phyloP scores from a whole-genome alignment of 1,139 yeast species.

The Blastobotrys arbuscula region DNA sequence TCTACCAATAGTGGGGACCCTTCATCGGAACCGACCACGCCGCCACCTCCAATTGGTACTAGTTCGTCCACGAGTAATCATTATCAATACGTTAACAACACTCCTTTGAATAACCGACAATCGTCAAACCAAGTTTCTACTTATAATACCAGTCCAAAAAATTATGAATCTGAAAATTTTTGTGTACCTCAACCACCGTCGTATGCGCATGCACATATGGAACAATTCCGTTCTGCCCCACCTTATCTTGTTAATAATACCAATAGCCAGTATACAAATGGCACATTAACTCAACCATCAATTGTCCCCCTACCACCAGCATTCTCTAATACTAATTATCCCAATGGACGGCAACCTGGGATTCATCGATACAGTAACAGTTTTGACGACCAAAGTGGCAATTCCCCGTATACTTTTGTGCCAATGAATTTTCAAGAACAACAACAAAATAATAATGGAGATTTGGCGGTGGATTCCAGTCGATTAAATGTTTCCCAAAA shows the following conservation, averaged over 20 bases:
- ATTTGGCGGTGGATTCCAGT: background rate
- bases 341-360: background rate
- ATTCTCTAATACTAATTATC: background rate
- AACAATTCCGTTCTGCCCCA: too few species aligned
- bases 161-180: too few species aligned
- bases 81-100: background rate
- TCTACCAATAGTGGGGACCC: conserved; percentile 4
- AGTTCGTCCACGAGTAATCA: background rate
- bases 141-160: background rate
- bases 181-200: too few species aligned
- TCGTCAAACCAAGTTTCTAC: background rate
- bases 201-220: too few species aligned
- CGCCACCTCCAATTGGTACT: conserved; percentile 7
- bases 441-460: background rate
- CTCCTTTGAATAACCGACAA: background rate
- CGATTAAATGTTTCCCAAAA: background rate
- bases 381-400: background rate
- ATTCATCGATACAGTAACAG: background rate
- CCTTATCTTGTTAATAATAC: too few species aligned
- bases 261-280: too few species aligned
- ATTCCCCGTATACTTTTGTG: conserved; percentile 1
- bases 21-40: conserved; percentile 10
- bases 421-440: conserved; percentile 1
- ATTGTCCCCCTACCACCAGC: background rate
- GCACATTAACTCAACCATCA: background rate